Evolutionary conservation across 2,329 filamentous ascomycete genomes (phyloP).

Genomic region (Amphichorda felina): DNA sequence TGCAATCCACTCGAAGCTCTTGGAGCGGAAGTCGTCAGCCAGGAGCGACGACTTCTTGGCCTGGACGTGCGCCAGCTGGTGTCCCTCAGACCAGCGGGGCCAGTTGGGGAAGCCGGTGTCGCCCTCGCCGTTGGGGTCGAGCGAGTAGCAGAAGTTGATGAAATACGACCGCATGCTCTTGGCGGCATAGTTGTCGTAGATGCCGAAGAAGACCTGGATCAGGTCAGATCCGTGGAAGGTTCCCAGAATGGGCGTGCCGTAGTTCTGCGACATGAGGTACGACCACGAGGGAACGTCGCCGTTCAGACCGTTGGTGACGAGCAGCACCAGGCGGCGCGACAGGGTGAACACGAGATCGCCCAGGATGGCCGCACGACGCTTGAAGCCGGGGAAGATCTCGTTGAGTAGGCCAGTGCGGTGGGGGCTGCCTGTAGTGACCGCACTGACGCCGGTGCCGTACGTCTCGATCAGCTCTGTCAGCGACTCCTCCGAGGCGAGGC

Average conservation of each 20-base stretch:
- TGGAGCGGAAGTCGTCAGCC: conserved; percentile 1
- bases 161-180: conserved; percentile 42
- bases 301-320: conserved; percentile 21
- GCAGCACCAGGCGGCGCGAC: conserved; percentile 29
- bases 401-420: conserved; percentile 45
- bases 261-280: conserved; percentile 47
- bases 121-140: conserved; percentile 40
- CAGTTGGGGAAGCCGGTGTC: conserved; percentile 10
- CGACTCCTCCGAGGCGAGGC: conserved; percentile 18
- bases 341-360: conserved; percentile 48
- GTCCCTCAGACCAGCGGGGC: conserved; percentile 26
- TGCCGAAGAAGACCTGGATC: conserved; percentile 40
- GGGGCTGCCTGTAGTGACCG: conserved; percentile 45
- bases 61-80: conserved; percentile 16
- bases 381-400: conserved; percentile 54
- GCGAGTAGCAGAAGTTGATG: conserved; percentile 41
- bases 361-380: conserved; percentile 48
- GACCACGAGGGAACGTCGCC: conserved; percentile 42
- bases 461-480: conserved; percentile 37
- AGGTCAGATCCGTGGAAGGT: conserved; percentile 52
- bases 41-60: neutral
- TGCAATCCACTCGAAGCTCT: conserved; percentile 1
- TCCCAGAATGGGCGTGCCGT: conserved; percentile 47
- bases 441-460: conserved; percentile 35
- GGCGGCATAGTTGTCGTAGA: conserved; percentile 34